Evolutionary conservation across 2,329 filamentous ascomycete genomes (phyloP).

Genomic region (Sclerotinia sclerotiorum): DNA sequence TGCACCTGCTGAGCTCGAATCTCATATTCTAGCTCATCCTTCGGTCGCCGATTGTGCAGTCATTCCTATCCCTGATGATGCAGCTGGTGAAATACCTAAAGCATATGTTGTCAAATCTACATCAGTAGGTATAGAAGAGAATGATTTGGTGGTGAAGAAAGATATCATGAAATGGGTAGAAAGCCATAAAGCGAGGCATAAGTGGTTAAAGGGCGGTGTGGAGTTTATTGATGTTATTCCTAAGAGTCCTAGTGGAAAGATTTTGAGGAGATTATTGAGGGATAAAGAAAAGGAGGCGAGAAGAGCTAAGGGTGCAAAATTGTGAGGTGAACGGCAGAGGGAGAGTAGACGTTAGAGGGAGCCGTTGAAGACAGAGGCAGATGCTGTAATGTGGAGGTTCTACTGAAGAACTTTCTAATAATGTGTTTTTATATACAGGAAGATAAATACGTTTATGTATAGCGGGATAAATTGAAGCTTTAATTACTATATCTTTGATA

Average conservation of each 20-base stretch:
- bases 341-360: background rate
- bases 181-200: slow-evolving; percentile 66
- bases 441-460: background rate
- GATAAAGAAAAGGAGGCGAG: slow-evolving; percentile 72
- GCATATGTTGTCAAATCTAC: slow-evolving; percentile 63
- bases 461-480: background rate
- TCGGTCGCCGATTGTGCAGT: slow-evolving; percentile 77
- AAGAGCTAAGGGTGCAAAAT: slow-evolving; percentile 62
- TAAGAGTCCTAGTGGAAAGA: slow-evolving; percentile 74
- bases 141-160: slow-evolving; percentile 49
- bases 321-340: slow-evolving; percentile 49
- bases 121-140: slow-evolving; percentile 51
- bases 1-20: slow-evolving; percentile 79
- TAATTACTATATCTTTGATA: background rate
- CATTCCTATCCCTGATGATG: slow-evolving; percentile 66
- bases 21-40: slow-evolving; percentile 72
- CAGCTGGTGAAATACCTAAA: slow-evolving; percentile 64
- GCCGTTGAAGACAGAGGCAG: background rate
- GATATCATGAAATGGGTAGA: slow-evolving; percentile 61
- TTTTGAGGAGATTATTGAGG: slow-evolving; percentile 65
- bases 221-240: slow-evolving; percentile 67
- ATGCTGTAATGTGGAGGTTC: background rate
- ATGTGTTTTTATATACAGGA: background rate
- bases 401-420: background rate
- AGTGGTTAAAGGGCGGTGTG: slow-evolving; percentile 63